Evolutionary conservation across 495 filamentous ascomycete genomes (phyloP), one percentile per base, ranked within the genome.

Genomic region (Neurospora sp.): DNA sequence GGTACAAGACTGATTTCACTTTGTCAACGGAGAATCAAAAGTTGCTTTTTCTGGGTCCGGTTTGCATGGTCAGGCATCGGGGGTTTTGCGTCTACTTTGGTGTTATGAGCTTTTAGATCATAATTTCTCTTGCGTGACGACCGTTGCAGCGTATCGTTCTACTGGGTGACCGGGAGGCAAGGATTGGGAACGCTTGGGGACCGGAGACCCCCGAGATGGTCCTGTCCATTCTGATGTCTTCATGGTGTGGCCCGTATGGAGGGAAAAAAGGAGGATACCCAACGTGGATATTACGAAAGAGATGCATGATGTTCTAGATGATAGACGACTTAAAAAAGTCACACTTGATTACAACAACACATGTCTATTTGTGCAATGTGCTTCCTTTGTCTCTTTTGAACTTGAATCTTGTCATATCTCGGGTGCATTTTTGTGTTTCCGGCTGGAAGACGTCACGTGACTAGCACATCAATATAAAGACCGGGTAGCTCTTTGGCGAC

Each of bases 1-100:
- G 59, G 71, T 74, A 74, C 72, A 61, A 72, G 73, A 74, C 73
- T 70, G 65, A 71, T 79, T 79, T 72, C 76, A 72, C 72, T 75
- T 76, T 75, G 71, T 74, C 70, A 72, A 73, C 59, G 77, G 77
- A 75, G 74, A 74, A 74, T 74, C 77, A 80, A 81, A 81, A 81
- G 77, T 75, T 80, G 73, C 74, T 78, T 76, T 77, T 79, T 78
- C 72, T 72, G 74, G 78, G 75, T 73, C 77, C 48, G 75, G 77
- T 71, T 76, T 79, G 78, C 80, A 80, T 81, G 78, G 80, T 75
- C 76, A 74, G 75, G 77, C 74, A 76, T 80, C 72, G 72, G 79
- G 71, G 75, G 70, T 77, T 79, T 77, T 79, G 74, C 80, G 72
- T 81, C 73, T 72, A 71, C 71, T 77, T 71, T 69, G 75, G 61